Conservation (phyloP, 805 yeast genomes). For the Naumovozyma castellii region DNA sequence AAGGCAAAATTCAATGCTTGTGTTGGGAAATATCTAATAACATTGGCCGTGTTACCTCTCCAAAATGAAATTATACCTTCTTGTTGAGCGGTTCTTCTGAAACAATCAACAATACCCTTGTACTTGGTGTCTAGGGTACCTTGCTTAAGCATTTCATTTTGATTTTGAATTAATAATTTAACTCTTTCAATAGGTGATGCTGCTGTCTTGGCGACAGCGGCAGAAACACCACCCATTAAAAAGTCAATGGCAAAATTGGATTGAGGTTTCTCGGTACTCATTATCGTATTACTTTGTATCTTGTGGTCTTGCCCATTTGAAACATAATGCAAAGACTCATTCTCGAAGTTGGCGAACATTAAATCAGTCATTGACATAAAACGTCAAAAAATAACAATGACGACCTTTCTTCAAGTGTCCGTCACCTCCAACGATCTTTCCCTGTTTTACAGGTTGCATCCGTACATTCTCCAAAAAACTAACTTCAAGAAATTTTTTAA, state of each 20-base stretch:
- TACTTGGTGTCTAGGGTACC: conserved; percentile 82
- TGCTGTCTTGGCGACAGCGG: conserved; percentile 95
- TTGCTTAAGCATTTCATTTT: conserved; percentile 95
- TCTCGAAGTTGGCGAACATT: no score
- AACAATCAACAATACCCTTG: conserved; percentile 86
- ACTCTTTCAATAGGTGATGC: conserved; percentile 97
- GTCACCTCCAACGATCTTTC: no score
- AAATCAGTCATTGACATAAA: no score
- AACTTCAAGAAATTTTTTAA: no score
- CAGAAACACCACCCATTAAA: conserved; percentile 93
- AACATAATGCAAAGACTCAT: no score
- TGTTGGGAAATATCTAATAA: conserved; percentile 97
- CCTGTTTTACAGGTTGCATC: no score
- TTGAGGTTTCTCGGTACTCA: conserved; percentile 25
- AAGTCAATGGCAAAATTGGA: conserved; percentile 52
- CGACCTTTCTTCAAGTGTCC: no score
- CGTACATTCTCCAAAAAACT: no score
- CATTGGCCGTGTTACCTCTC: conserved; percentile 99
- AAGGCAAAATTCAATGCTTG: conserved; percentile 96
- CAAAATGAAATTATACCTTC: conserved; percentile 91
- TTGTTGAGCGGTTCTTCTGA: conserved; percentile 85
- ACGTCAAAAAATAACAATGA: no score
- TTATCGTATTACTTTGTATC: conserved; percentile 4
- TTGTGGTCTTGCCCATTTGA: no score
- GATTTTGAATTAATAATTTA: conserved; percentile 90